A percentile compares a stretch with the other conserved stretches of the same genome.
Conservation (phyloP, 2,329 filamentous ascomycete species). For the Chaetomium olivaceum region DNA sequence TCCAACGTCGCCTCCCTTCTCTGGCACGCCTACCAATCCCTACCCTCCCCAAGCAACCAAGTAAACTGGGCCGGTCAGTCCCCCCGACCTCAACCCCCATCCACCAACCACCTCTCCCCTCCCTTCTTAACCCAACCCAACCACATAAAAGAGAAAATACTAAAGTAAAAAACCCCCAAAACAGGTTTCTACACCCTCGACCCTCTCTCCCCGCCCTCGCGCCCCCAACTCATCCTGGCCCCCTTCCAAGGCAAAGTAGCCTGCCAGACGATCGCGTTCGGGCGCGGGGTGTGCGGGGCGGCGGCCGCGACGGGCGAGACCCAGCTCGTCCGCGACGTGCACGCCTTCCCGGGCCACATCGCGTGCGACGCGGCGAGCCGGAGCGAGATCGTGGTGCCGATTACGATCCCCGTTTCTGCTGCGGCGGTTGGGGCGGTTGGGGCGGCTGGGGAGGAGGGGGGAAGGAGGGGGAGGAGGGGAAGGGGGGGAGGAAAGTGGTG, state of each 20-base stretch:
- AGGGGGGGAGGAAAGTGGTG: constrained; percentile 30
- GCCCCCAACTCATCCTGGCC: constrained; percentile 66
- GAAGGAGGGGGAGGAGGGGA: background rate
- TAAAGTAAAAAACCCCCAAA: background rate
- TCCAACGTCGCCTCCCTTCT: constrained; percentile 73
- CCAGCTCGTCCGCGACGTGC: constrained; percentile 69
- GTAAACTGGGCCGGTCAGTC: constrained; percentile 73
- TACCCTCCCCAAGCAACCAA: constrained; percentile 62
- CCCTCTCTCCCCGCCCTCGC: constrained; percentile 38
- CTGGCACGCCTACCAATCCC: constrained; percentile 77
- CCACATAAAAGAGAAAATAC: background rate
- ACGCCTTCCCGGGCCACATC: constrained; percentile 76
- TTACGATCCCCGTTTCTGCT: constrained; percentile 45
- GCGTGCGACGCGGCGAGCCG: constrained; percentile 74
- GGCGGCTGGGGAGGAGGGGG: background rate
- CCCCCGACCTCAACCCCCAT: background rate
- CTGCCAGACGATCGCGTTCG: constrained; percentile 74
- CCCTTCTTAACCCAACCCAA: background rate
- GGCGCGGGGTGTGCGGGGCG: constrained; percentile 72
- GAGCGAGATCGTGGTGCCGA: constrained; percentile 81
- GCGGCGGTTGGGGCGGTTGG: background rate
- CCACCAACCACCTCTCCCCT: background rate
- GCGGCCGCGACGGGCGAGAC: constrained; percentile 63
- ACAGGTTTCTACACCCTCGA: constrained; percentile 74
- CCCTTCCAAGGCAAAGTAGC: constrained; percentile 81